Evolutionary conservation across 805 yeast genomes (phyloP).

Genomic region (Yamadazyma scolyti): DNA sequence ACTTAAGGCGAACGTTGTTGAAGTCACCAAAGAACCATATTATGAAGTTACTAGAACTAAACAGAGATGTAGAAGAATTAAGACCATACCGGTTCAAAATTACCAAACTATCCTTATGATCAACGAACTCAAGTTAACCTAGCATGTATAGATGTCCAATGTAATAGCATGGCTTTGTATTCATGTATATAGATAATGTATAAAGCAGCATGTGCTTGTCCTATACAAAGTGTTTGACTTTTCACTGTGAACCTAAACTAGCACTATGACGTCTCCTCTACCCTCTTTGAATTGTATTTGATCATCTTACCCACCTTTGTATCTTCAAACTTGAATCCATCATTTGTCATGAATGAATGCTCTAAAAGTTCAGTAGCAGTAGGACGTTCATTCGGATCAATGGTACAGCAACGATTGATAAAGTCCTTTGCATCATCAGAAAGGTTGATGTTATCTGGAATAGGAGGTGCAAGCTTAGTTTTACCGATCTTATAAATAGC

Average conservation of each 20-base stretch:
- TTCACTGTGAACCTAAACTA: too few species aligned
- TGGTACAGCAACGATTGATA: slow-evolving; percentile 66
- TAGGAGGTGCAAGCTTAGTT: slow-evolving; percentile 89
- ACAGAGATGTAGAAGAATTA: slow-evolving; percentile 75
- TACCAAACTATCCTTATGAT: slow-evolving; percentile 76
- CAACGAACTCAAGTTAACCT: slow-evolving; percentile 58
- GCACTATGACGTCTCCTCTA: too few species aligned
- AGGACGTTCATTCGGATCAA: slow-evolving; percentile 81
- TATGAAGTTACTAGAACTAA: slow-evolving; percentile 54
- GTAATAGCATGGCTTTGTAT: too few species aligned
- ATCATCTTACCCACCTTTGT: slow-evolving; percentile 59
- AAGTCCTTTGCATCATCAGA: slow-evolving; percentile 66
- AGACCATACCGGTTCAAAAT: slow-evolving; percentile 70
- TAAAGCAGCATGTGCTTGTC: not conserved
- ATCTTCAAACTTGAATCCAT: slow-evolving; percentile 45
- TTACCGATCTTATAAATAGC: slow-evolving; percentile 90
- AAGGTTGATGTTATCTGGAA: slow-evolving; percentile 82
- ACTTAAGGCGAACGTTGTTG: slow-evolving; percentile 77
- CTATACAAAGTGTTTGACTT: not conserved
- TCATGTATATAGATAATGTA: too few species aligned
- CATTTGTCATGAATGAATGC: slow-evolving; percentile 50
- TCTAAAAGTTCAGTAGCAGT: slow-evolving; percentile 66
- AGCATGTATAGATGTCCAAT: slow-evolving; percentile 3
- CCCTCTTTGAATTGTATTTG: slow-evolving; percentile 24
- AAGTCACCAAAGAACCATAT: slow-evolving; percentile 78